Evolutionary conservation across 495 filamentous ascomycete genomes (phyloP).

Genomic region (Aspergillus asperescens): DNA sequence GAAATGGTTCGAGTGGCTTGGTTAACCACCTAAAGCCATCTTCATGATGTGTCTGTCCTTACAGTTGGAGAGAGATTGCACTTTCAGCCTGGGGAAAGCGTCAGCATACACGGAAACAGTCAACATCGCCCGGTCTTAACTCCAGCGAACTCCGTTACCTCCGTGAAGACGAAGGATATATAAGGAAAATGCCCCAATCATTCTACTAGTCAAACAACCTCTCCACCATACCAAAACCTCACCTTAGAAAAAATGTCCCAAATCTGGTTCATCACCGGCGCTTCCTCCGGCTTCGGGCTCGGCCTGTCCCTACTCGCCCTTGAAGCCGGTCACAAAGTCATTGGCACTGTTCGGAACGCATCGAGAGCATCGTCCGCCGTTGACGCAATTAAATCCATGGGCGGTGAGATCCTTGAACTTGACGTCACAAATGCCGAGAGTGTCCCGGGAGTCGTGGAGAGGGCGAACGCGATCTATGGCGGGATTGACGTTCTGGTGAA

Average conservation of each 20-base stretch:
- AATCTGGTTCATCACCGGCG: constrained; percentile 48
- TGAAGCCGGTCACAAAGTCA: constrained; percentile 43
- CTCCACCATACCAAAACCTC: not conserved
- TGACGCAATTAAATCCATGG: constrained; percentile 9
- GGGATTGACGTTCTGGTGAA: constrained; percentile 8
- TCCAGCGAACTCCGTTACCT: not conserved
- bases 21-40: not conserved
- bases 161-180: no score
- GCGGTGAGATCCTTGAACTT: constrained; percentile 9
- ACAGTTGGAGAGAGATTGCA: no score
- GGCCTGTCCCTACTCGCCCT: constrained; percentile 42
- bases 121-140: no score
- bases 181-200: no score
- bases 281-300: constrained; percentile 47
- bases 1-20: not conserved
- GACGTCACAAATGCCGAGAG: constrained; percentile 9
- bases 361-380: constrained; percentile 27
- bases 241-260: not conserved
- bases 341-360: constrained; percentile 47
- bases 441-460: not conserved
- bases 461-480: not conserved
- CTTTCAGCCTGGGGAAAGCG: no score
- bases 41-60: no score
- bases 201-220: not conserved
- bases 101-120: no score